Evolutionary conservation across 176 grass and related monocot species (phyloP), one percentile per base, ranked within the genome.

Genomic region (Pontederia crassipes): DNA sequence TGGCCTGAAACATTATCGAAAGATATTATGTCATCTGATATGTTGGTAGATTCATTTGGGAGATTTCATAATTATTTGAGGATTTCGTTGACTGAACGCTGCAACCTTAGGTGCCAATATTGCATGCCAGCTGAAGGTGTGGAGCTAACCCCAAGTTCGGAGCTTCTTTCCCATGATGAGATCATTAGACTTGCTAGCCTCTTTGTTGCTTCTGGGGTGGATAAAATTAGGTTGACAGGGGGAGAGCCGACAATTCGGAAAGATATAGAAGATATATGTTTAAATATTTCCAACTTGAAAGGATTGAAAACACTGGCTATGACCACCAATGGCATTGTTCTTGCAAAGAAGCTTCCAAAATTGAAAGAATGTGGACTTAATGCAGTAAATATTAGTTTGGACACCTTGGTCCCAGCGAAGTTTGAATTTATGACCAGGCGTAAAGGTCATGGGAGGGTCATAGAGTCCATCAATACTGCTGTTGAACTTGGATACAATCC

Each of bases 391-490:
- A 96, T 96, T 77, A 96, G 86, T 76, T 71, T 96, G 78, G 91
- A 96, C 58, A 96, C 91, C 8, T 73, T 96, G 66, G 64, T 96
- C 28, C 86, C 91, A 24, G 86, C 91, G 64, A 96, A 96, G 49
- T 96, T 96, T 70, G 91, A 90, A 66, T 96, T 90, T 77, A 96
- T 96, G 80, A 90, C 91, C 10, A 84, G 91, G 81, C 86, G 91
- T 11, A 90, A 90, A 80, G 91, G 86, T 20, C 83, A 87, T 60
- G 77, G 74, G 9, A 86, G 80, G 61, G 91, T 90, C 62, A 70
- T 90, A 68, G 86, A 87, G 55, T 87, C 86, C 35, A 90, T 96
- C 50, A 75, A 90, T 80, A 54, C 72, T 64, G 86, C 91, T 55
- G 26, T 96, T 65, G 72, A 87, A 61, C 71, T 96, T 77, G 91